Evolutionary conservation across 2,329 filamentous ascomycete genomes (phyloP).

Genomic region (Calonectria honghensis): DNA sequence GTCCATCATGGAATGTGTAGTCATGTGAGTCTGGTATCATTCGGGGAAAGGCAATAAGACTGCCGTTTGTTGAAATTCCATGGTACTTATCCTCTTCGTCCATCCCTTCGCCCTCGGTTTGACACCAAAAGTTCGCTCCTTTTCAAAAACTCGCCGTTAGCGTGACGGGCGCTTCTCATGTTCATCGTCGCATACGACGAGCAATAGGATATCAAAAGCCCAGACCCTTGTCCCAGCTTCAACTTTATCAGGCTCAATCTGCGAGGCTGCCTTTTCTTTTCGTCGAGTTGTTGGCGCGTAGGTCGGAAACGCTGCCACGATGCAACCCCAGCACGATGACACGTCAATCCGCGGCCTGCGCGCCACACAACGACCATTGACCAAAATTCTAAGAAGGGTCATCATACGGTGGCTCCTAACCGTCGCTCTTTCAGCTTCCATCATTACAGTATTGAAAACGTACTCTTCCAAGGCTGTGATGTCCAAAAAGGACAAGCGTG

Average conservation of each 20-base stretch:
- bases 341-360: constrained; percentile 17
- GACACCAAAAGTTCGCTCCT: not conserved
- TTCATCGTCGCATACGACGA: not conserved
- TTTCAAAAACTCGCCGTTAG: not conserved
- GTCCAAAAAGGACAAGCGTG: constrained; percentile 58
- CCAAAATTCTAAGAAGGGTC: constrained; percentile 23
- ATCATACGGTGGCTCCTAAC: constrained; percentile 46
- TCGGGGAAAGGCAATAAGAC: too few species aligned
- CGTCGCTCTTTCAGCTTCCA: constrained; percentile 42
- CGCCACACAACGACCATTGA: not conserved
- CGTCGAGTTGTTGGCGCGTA: not conserved
- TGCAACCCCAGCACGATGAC: not conserved
- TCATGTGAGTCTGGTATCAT: too few species aligned
- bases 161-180: not conserved
- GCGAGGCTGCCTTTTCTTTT: not conserved
- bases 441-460: constrained; percentile 44
- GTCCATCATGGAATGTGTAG: not conserved
- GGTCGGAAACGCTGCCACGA: not conserved
- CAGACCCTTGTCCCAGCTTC: not conserved
- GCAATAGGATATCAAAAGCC: not conserved
- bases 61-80: not conserved
- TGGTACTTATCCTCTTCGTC: too few species aligned
- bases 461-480: constrained; percentile 45
- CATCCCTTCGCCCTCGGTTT: too few species aligned
- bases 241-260: not conserved